phyloP scores from a whole-genome alignment of 352 stramenopile genomes.

The Phytopythium chamaehyphon region DNA sequence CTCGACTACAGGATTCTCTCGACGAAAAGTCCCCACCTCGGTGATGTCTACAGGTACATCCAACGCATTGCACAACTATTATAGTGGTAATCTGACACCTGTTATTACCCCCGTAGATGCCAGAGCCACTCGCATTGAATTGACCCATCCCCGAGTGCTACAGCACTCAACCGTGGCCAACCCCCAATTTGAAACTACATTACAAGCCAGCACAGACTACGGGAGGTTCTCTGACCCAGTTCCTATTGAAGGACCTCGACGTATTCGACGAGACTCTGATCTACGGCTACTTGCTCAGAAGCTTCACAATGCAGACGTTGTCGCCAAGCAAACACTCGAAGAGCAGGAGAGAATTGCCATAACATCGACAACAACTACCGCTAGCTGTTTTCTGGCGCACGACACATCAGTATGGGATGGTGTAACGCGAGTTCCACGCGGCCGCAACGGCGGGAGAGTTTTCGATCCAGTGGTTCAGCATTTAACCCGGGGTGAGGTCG shows the following conservation, averaged over 20 bases:
- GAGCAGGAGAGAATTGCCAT: constrained; percentile 15
- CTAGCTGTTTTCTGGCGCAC: constrained; percentile 33
- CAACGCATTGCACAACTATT: not conserved
- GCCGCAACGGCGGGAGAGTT: constrained; percentile 46
- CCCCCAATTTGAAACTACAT: constrained; percentile 49
- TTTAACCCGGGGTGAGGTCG: constrained; percentile 57
- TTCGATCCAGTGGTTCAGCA: constrained; percentile 50
- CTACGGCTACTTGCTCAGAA: constrained; percentile 36
- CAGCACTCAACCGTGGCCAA: constrained; percentile 20
- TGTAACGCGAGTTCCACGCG: constrained; percentile 38
- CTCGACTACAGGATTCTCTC: constrained; percentile 47
- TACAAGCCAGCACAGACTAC: constrained; percentile 49
- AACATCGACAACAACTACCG: constrained; percentile 20
- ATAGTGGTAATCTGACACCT: too few relatives aligned
- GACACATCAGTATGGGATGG: constrained; percentile 26
- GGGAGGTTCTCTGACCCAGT: constrained; percentile 30
- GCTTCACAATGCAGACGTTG: constrained; percentile 30
- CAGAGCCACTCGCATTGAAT: constrained; percentile 37
- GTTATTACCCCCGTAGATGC: too few relatives aligned
- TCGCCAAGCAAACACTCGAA: constrained; percentile 19
- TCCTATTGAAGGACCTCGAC: constrained; percentile 26
- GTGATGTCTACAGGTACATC: constrained; percentile 25
- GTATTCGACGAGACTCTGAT: constrained; percentile 36
- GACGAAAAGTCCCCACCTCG: constrained; percentile 41
- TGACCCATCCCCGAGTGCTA: constrained; percentile 53